Evolutionary conservation across 768 basidiomycete species (phyloP).

Genomic region (Collybia nuda): DNA sequence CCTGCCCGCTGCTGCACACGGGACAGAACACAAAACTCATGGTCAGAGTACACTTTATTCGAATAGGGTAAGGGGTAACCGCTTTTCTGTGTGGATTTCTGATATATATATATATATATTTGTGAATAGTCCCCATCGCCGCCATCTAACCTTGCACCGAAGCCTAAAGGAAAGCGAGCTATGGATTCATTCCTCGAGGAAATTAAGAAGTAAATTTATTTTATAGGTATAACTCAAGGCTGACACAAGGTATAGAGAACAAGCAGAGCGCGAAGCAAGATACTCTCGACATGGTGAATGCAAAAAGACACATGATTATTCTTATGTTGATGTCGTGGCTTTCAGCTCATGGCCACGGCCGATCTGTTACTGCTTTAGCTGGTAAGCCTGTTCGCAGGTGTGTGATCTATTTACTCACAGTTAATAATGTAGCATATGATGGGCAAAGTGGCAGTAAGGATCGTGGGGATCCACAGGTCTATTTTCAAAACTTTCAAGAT

Average conservation of each 20-base stretch:
- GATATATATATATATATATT: slow-evolving; percentile 1
- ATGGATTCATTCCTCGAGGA: slow-evolving; percentile 98
- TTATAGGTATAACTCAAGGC: not conserved
- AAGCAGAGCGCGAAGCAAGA: slow-evolving; percentile 87
- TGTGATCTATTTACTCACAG: no score
- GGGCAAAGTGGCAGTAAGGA: slow-evolving; percentile 90
- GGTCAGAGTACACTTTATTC: slow-evolving; percentile 1
- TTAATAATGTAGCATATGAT: slow-evolving; percentile 64
- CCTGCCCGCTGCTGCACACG: slow-evolving; percentile 35
- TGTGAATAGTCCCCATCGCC: slow-evolving; percentile 56
- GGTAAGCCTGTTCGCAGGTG: slow-evolving; percentile 41
- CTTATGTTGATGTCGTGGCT: slow-evolving; percentile 2
- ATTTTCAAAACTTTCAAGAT: slow-evolving; percentile 14
- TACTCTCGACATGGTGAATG: slow-evolving; percentile 63
- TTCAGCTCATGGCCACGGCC: slow-evolving; percentile 55
- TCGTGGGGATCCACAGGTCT: slow-evolving; percentile 86
- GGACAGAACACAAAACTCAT: slow-evolving; percentile 18
- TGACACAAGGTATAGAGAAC: slow-evolving; percentile 61
- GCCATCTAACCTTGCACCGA: slow-evolving; percentile 45
- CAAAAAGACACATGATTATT: not conserved
- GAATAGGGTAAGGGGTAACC: slow-evolving; percentile 12
- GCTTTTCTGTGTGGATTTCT: not conserved
- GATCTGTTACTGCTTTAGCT: slow-evolving; percentile 90
- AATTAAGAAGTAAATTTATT: slow-evolving; percentile 73
- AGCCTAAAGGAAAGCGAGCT: slow-evolving; percentile 90